Evolutionary conservation across 1,284 basidiomycete species (phyloP), one percentile per base, ranked within the genome.

Genomic region (Melampsora larici-populina): DNA sequence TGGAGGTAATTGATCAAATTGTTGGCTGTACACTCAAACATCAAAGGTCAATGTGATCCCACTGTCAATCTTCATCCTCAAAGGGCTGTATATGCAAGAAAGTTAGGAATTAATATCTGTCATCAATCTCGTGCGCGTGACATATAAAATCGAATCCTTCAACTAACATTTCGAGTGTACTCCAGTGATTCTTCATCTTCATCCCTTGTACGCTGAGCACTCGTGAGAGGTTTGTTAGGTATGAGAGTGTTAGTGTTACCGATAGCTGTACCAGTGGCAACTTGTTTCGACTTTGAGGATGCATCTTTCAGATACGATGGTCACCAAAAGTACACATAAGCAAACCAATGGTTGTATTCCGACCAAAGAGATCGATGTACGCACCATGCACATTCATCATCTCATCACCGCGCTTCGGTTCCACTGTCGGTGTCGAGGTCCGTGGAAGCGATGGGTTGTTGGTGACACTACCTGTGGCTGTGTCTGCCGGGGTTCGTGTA

Each of bases 111-210:
- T 18, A 3, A 15, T 3, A 13, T 55, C 24, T 55, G 21, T 49
- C 48, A 49, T 49, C 11, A 21, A 21, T 49, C 11, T 11, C 21
- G 48, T 11, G 11, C 21, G 48, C 11, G 48, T 49, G 48, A 49
- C 48, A 11, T 11, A 21, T 49, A 11, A 49, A 49, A 49, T 11
- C 24, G 24, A 55, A 24, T 55, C 51, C 51, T 5, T 18, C 51
- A 24, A 36, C 67, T 17, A n/a, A 77, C 74, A 31, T 77, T 77
- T 24, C 74, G 49, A 48, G 74, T 77, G 60, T 77, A 77, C 46
- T 77, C 74, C 18, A 77, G 58, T 26, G 74, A 77, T 51, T 77
- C 74, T 36, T 77, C 74, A 70, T 77, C 74, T 36, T 77, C 74
- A 33, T 77, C 74, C 26, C 31, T 33, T 48, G 55, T 13, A 43